Evolutionary conservation across 495 filamentous ascomycete species (phyloP), one percentile per base, ranked within the genome.

Genomic region (Xanthoparmelia taractica): DNA sequence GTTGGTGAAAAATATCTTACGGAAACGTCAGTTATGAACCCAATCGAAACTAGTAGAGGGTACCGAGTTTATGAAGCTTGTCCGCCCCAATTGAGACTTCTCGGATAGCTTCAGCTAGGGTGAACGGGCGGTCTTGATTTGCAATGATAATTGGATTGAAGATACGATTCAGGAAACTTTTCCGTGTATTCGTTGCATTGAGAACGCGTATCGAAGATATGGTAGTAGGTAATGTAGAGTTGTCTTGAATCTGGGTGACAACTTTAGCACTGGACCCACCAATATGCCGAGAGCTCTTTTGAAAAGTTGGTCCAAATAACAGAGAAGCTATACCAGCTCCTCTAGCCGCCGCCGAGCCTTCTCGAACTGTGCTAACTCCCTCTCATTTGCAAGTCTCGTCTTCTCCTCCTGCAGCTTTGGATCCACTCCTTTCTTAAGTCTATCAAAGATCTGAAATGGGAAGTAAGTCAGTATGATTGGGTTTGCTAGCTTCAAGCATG

Each of bases 31-130:
- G 33, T 13, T 18, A 41, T 15, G 36, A 8, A 34, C 43, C 8
- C 10, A 41, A 20, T 38, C 17, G 10, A 38, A 48, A n/a, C 2
- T 13, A 27, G 31, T 25, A 33, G 15, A 11, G 72, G 77, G 58
- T 81, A 96, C 91, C 92, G 71, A 96, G 90, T 65, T 83, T 80
- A 63, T 86, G 82, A 27, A 98, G 82, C 77, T 88, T 94, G 66
- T 85, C 80, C 40, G 86, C 84, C 29, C 83, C 84, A 59, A 70
- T 76, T 62, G 84, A 82, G 45, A 95, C 75, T 72, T 88, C 86
- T 64, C 80, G 75, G 61, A 97, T 73, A 50, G 90, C 86, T 68
- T 94, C 88, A 60, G 81, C 78, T 25, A 97, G 78, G 0, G 91
- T 96, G 58, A 90, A 90, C 31, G 81, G 80, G 38, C 74, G 77